Percentiles rank a stretch among this genome's conserved stretches.
phyloP scores from a whole-genome alignment of 2,329 filamentous ascomycete genomes.

The Cladosporium colombiae region DNA sequence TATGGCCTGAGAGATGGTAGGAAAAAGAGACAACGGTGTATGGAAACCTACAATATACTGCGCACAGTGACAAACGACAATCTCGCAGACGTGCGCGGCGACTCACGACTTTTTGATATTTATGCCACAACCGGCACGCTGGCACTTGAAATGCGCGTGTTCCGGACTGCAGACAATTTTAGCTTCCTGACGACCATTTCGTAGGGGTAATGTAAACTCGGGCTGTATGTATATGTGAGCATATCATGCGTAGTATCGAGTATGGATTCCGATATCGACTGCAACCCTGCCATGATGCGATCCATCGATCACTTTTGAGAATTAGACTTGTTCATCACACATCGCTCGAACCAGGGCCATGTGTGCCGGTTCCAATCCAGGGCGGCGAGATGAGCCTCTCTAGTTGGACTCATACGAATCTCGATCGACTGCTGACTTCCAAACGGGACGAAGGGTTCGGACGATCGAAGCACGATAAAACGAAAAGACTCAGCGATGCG shows the following conservation, averaged over 20 bases:
- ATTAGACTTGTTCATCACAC: not conserved
- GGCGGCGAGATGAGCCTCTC: too few relatives aligned
- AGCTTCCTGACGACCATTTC: conserved; percentile 9
- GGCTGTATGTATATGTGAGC: not conserved
- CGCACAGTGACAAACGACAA: not conserved
- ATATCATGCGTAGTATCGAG: not conserved
- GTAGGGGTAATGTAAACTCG: conserved; percentile 2
- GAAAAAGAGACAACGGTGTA: not conserved
- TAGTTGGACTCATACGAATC: too few relatives aligned
- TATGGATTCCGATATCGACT: conserved; percentile 4
- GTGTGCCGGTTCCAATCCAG: too few relatives aligned
- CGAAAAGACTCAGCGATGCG: too few relatives aligned
- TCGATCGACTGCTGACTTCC: too few relatives aligned
- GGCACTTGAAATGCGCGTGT: conserved; percentile 4
- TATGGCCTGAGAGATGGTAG: not conserved
- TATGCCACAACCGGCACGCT: not conserved
- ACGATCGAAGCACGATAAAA: too few relatives aligned
- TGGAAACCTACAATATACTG: not conserved
- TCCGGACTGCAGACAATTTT: conserved; percentile 5
- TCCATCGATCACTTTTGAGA: not conserved
- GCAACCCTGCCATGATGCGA: not conserved
- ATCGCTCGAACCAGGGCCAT: too few relatives aligned
- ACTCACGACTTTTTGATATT: not conserved
- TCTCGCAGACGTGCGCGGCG: not conserved
- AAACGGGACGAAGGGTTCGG: too few relatives aligned